These are phyloP conservation scores for Allantophomopsis lycopodina DNA, from an alignment of 2,329 filamentous ascomycete species.

Conservation along the genomic window DNA sequence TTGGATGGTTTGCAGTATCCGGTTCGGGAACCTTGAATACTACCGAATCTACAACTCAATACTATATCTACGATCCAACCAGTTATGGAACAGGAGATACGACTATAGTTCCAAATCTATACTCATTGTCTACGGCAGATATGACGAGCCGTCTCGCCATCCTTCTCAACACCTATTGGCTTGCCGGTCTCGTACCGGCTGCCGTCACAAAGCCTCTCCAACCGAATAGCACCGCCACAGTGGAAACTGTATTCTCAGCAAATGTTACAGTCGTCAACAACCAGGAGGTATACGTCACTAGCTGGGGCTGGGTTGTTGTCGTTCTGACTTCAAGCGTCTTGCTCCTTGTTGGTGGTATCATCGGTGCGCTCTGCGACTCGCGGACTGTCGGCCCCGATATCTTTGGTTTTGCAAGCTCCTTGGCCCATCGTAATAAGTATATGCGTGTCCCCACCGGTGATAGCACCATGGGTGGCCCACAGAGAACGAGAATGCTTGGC, in stretches of 20 bases:
- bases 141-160: conserved; percentile 4
- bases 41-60: too few species aligned
- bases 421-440: conserved; percentile 6
- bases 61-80: too few species aligned
- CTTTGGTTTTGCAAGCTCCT: conserved; percentile 4
- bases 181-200: conserved; percentile 1
- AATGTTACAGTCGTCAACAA: background rate
- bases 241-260: too few species aligned
- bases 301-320: conserved; percentile 3
- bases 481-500: conserved; percentile 4
- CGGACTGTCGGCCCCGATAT: conserved; percentile 5
- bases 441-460: conserved; percentile 2
- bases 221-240: too few species aligned
- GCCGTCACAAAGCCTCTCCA: conserved; percentile 1
- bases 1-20: too few species aligned
- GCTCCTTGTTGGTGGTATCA: conserved; percentile 3
- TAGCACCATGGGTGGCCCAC: conserved; percentile 2
- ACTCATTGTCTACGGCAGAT: background rate
- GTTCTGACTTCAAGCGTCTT: conserved; percentile 1
- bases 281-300: background rate
- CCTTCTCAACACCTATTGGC: conserved; percentile 7
- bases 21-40: too few species aligned
- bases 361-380: conserved; percentile 2
- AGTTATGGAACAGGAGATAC: background rate
- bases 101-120: background rate